phyloP scores from a whole-genome alignment of 2,329 filamentous ascomycete species.

The Diplodia sapinea region DNA sequence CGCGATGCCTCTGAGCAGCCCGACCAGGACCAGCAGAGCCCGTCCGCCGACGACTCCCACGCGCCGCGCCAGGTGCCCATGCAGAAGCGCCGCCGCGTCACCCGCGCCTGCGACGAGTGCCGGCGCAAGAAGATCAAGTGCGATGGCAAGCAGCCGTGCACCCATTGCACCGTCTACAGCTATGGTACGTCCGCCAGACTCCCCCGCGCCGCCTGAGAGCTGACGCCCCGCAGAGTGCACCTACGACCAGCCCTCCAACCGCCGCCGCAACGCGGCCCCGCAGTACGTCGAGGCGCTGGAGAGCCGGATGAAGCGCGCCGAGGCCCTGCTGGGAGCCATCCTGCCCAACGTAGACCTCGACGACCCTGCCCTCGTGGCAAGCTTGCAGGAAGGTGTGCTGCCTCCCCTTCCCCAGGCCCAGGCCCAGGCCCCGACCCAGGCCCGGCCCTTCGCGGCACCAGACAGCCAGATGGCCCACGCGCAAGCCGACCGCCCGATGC shows the following conservation, averaged over 20 bases:
- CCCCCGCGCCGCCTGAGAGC: constrained; percentile 8
- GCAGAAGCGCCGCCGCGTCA: constrained; percentile 50
- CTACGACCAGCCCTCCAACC: constrained; percentile 92
- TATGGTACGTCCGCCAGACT: constrained; percentile 69
- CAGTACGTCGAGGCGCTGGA: constrained; percentile 93
- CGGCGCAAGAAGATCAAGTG: constrained; percentile 61
- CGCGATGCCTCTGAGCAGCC: constrained; percentile 25
- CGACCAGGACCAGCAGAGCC: constrained; percentile 18
- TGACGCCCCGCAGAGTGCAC: constrained; percentile 73
- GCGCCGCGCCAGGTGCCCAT: constrained; percentile 27
- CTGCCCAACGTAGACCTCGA: constrained; percentile 84
- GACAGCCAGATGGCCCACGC: constrained; percentile 8
- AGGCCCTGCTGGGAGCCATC: constrained; percentile 77
- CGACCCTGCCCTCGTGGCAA: constrained; percentile 80
- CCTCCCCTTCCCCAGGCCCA: constrained; percentile 45
- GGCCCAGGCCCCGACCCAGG: constrained; percentile 36
- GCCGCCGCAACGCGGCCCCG: constrained; percentile 85
- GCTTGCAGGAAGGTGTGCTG: constrained; percentile 70
- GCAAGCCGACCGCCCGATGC: constrained; percentile 7
- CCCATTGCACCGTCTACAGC: constrained; percentile 96
- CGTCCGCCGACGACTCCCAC: constrained; percentile 4
- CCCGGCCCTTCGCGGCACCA: constrained; percentile 21
- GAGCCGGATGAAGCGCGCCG: constrained; percentile 79
- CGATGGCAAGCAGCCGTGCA: constrained; percentile 64
- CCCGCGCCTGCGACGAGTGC: constrained; percentile 52